Evolutionary conservation across 495 filamentous ascomycete species (phyloP).

Genomic region (Hypomontagnella monticulosa): DNA sequence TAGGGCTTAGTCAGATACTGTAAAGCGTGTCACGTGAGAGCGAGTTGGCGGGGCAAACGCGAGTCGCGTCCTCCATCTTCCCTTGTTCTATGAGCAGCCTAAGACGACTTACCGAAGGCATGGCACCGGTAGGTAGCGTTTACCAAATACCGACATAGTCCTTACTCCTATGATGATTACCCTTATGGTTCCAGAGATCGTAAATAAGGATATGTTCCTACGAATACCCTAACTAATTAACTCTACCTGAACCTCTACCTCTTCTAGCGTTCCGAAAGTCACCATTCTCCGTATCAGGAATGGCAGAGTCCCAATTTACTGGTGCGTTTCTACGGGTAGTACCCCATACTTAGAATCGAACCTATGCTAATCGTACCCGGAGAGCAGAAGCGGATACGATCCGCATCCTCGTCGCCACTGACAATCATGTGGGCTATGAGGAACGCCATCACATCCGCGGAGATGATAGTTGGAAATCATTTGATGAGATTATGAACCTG

Average conservation of each 20-base stretch:
- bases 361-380: neutral
- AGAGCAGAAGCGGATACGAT: conserved; percentile 82
- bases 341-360: neutral
- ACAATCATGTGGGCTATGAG: conserved; percentile 97
- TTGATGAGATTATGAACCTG: conserved; percentile 94
- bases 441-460: conserved; percentile 93
- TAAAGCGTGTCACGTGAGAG: conserved; percentile 18
- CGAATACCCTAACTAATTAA: neutral
- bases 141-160: no score
- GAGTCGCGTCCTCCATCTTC: conserved; percentile 25
- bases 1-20: neutral
- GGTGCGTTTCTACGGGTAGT: conserved; percentile 22
- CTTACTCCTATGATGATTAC: neutral
- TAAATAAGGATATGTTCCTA: neutral
- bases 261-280: no score
- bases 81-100: neutral
- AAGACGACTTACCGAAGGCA: no score
- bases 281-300: conserved; percentile 7
- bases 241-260: no score
- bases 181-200: neutral
- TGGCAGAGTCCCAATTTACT: conserved; percentile 33
- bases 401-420: conserved; percentile 91
- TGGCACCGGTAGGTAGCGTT: no score
- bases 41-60: conserved; percentile 35
- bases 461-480: conserved; percentile 96